These are phyloP conservation scores for Neltuma alba DNA, from an alignment of 306 rosid genomes.

Conservation along the genomic window DNA sequence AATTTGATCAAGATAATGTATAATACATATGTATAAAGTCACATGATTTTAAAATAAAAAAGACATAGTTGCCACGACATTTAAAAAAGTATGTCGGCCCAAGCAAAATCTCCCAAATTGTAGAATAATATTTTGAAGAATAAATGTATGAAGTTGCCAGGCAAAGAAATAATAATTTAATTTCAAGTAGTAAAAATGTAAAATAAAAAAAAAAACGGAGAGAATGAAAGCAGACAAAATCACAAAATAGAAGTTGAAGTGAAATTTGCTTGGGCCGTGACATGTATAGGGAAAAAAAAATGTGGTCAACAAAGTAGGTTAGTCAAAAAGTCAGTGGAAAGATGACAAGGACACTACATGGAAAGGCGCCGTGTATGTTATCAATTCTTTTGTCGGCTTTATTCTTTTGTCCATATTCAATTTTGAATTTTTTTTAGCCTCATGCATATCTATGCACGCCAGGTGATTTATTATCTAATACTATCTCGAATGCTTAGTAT, in stretches of 20 bases:
- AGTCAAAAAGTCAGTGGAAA: constrained; percentile 33
- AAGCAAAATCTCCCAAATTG: not conserved
- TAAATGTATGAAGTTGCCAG: too few species aligned
- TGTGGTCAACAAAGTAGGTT: not conserved
- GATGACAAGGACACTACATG: constrained; percentile 23
- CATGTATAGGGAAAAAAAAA: too few species aligned
- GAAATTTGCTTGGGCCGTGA: constrained; percentile 16
- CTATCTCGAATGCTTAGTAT: too few species aligned
- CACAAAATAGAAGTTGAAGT: constrained; percentile 33
- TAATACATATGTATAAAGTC: too few species aligned
- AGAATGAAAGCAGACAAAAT: too few species aligned
- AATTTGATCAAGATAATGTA: too few species aligned
- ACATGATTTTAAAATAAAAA: too few species aligned
- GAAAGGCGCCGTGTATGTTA: constrained; percentile 6
- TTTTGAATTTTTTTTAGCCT: not conserved
- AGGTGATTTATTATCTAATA: too few species aligned
- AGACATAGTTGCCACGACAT: too few species aligned
- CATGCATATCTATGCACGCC: too few species aligned
- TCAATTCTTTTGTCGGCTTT: not conserved
- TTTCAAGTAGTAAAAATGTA: not conserved
- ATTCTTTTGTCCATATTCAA: not conserved
- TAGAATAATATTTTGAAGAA: not conserved
- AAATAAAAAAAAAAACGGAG: too few species aligned
- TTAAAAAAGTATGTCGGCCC: not conserved
- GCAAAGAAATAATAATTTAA: not conserved